These are phyloP conservation scores for Globisporangium lucens DNA, from an alignment of 352 stramenopile species.

Conservation along the genomic window DNA sequence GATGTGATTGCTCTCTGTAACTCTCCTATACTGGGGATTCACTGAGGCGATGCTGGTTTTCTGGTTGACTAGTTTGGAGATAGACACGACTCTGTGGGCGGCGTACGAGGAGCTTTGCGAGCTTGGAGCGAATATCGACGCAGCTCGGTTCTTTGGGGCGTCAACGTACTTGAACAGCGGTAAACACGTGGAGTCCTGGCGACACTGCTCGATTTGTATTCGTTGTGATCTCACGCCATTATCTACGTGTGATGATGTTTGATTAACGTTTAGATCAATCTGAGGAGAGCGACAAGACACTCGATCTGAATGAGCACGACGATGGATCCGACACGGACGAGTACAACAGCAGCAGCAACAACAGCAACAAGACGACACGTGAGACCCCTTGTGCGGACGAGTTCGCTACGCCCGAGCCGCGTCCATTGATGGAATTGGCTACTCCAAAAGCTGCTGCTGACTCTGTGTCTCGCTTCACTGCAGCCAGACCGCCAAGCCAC, in stretches of 20 bases:
- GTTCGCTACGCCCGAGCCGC: conserved; percentile 31
- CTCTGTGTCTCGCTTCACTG: not conserved
- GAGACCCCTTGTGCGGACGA: conserved; percentile 22
- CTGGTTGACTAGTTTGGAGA: conserved; percentile 59
- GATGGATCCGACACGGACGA: conserved; percentile 15
- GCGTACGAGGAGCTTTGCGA: conserved; percentile 93
- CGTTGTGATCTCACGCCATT: not conserved
- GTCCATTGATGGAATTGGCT: conserved; percentile 21
- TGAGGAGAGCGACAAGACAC: conserved; percentile 15
- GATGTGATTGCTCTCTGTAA: not conserved
- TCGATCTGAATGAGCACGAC: conserved; percentile 19
- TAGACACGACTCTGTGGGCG: conserved; percentile 91
- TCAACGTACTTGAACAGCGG: conserved; percentile 42
- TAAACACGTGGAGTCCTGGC: not conserved
- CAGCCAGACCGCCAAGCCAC: conserved; percentile 15
- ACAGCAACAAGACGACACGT: conserved; percentile 20
- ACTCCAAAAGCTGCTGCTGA: conserved; percentile 15
- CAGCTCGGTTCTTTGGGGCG: conserved; percentile 56
- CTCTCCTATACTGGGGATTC: not conserved
- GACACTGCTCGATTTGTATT: not conserved
- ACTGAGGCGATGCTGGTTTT: not conserved
- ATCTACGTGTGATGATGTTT: not conserved
- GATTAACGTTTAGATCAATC: conserved; percentile 9
- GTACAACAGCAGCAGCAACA: conserved; percentile 23
- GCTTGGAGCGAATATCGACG: conserved; percentile 78